Evolutionary conservation across 345 rosid genomes (phyloP), one percentile per base, ranked within the genome.

Genomic region (Brassica rapa): DNA sequence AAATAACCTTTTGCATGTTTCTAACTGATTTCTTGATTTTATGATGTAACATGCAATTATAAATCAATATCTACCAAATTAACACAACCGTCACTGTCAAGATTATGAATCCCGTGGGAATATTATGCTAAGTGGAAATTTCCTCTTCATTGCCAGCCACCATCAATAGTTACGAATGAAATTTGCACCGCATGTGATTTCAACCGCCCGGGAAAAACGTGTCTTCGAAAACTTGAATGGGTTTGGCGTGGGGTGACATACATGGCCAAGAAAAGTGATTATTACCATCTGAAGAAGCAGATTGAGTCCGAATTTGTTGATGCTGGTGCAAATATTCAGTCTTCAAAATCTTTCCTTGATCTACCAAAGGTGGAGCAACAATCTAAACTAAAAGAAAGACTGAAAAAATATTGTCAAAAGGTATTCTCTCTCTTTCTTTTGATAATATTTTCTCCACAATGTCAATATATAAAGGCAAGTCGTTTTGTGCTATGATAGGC

Each of bases 141-240:
- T 70, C 11, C 27, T 63, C 72, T 79, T 77, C 6, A 72, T 78
- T 85, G 80, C 75, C 91, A 94, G 98, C 98, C 98, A 51, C 89
- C 98, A 6, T 94, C 98, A 66, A 84, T 89, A 79, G 97, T 94
- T 33, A 89, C 98, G 60, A 92, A 91, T 69, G 98, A 92, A 87
- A 80, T 86, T 64, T 94, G 98, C 78, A 91, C 97, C 70, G 95
- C 98, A 75, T 94, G 98, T 79, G 98, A 94, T 83, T 94, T 94
- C 88, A 92, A 92, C 83, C 94, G 89, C 70, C 98, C 98, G 3
- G 98, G 86, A 55, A 94, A 91, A 86, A 89, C 90, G 60, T 94
- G 98, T 83, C 97, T 94, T 32, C 83, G 98, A 55, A 92, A 85
- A 79, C 98, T 94, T 83, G 98, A 94, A 84, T 94, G 98, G 98